Percentiles rank a stretch among this genome's conserved stretches.
Evolutionary conservation across 1,284 basidiomycete species (phyloP).

Genomic region (Mrakiaceae sp.): DNA sequence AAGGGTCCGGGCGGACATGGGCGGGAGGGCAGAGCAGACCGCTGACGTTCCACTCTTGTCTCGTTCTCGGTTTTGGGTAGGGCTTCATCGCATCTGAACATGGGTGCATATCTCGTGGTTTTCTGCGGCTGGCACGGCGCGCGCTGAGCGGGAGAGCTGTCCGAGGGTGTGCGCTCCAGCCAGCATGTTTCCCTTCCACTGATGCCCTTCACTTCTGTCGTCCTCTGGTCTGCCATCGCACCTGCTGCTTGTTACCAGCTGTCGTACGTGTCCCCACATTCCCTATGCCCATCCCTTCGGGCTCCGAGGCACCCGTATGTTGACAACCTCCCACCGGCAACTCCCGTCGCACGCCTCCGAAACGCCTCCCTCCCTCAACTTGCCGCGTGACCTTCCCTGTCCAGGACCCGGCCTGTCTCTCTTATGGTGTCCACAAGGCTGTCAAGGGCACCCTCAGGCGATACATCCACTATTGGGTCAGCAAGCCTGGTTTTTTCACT

Average conservation of each 20-base stretch:
- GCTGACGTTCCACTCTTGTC: neutral
- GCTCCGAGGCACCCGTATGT: neutral
- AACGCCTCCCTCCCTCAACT: neutral
- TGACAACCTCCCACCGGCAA: neutral
- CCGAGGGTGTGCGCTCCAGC: too few species aligned
- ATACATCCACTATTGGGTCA: conserved; percentile 89
- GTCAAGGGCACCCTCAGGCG: conserved; percentile 38
- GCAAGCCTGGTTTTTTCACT: conserved; percentile 33
- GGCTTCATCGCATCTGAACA: conserved; percentile 15
- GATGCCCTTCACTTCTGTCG: neutral
- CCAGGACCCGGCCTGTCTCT: conserved; percentile 56
- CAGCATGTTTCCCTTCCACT: too few species aligned
- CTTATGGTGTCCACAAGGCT: conserved; percentile 14
- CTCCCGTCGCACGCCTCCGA: neutral
- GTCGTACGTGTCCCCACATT: neutral
- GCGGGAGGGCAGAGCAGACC: neutral
- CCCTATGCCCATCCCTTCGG: neutral
- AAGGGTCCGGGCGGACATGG: neutral
- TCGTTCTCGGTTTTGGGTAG: neutral
- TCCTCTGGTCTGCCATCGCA: neutral
- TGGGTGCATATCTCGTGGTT: conserved; percentile 3
- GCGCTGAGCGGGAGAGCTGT: too few species aligned
- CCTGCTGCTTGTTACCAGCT: neutral
- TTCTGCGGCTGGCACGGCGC: neutral
- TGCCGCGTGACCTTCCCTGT: neutral